These are phyloP conservation scores for Pezicula carpinea DNA, from an alignment of 2,329 filamentous ascomycete species.

Conservation along the genomic window DNA sequence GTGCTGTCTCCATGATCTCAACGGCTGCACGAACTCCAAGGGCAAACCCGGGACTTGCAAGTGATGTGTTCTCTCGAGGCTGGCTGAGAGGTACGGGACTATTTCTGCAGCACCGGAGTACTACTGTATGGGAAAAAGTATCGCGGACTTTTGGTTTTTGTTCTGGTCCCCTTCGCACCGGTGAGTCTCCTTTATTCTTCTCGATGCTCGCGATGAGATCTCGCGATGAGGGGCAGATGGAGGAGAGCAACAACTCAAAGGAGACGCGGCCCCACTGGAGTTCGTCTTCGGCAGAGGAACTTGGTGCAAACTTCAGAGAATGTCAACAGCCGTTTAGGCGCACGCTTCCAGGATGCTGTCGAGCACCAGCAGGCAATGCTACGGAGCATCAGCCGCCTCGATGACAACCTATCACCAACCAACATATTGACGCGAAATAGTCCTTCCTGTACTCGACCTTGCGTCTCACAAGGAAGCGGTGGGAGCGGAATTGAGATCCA, in stretches of 20 bases:
- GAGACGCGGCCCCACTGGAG: not conserved
- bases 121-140: too few species aligned
- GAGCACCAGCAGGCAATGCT: not conserved
- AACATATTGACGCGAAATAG: not conserved
- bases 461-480: too few species aligned
- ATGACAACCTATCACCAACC: not conserved
- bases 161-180: too few species aligned
- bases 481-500: too few species aligned
- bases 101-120: too few species aligned
- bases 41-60: not conserved
- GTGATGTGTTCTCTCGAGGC: not conserved
- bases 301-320: not conserved
- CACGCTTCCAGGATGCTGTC: not conserved
- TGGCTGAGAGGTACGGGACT: not conserved
- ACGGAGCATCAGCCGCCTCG: not conserved
- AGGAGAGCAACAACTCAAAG: not conserved
- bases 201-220: not conserved
- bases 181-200: too few species aligned
- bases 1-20: constrained; percentile 7
- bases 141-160: too few species aligned
- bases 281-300: not conserved
- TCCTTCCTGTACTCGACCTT: not conserved
- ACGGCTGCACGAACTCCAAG: constrained; percentile 1
- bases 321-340: constrained; percentile 1
- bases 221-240: not conserved